Conservation (phyloP, 106 monocot genomes). For the Chionographis japonica region DNA sequence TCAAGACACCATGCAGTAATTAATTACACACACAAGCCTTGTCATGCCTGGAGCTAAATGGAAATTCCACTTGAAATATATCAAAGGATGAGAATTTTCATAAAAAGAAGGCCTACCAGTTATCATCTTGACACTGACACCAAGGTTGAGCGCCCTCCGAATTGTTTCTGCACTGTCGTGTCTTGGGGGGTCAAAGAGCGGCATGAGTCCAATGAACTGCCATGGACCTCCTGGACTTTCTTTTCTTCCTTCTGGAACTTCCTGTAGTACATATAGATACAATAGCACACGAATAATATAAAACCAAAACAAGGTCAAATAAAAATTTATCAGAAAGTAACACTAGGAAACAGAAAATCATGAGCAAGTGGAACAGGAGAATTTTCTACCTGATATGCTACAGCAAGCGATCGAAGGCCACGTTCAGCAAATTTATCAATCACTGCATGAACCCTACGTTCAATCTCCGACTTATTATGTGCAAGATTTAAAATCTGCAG, state of each 20-base stretch:
- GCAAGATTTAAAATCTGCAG: conserved; percentile 86
- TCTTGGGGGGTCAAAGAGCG: conserved; percentile 90
- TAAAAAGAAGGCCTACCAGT: conserved; percentile 42
- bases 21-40: too few relatives aligned
- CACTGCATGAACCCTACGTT: conserved; percentile 83
- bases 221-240: conserved; percentile 76
- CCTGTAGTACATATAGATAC: conserved; percentile 33
- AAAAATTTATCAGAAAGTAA: not conserved
- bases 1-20: too few relatives aligned
- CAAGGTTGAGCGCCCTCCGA: conserved; percentile 78
- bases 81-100: not conserved
- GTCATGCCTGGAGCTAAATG: too few relatives aligned
- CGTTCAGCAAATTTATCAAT: conserved; percentile 99
- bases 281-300: not conserved
- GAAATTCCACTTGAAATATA: too few relatives aligned
- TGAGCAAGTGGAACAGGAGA: not conserved
- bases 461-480: conserved; percentile 92
- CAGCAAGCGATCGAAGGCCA: conserved; percentile 90
- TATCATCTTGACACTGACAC: conserved; percentile 96
- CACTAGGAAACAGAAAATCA: not conserved
- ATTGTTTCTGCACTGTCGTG: conserved; percentile 98
- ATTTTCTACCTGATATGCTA: conserved; percentile 73
- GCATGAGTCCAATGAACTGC: conserved; percentile 83
- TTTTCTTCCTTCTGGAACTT: conserved; percentile 83
- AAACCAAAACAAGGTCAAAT: not conserved